phyloP scores from a whole-genome alignment of 768 basidiomycete genomes.

The Botryobasidium botryosum region DNA sequence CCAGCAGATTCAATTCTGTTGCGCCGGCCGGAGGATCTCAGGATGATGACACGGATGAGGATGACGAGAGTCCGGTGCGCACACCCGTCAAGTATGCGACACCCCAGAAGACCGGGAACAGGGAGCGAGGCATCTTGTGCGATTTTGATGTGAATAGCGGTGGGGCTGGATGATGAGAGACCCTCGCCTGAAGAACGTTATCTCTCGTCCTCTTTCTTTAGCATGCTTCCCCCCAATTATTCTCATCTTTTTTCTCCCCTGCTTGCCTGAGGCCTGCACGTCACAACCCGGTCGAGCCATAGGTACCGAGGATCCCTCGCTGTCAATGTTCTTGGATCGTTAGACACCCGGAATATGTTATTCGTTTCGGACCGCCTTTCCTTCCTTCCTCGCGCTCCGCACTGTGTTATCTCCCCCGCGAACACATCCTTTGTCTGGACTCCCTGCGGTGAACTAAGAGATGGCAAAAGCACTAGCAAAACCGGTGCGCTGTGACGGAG shows the following conservation, averaged over 20 bases:
- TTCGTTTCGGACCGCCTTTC: no score
- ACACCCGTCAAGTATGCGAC: conserved; percentile 10
- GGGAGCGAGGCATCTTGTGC: background rate
- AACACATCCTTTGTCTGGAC: no score
- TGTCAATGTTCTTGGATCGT: no score
- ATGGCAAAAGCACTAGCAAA: no score
- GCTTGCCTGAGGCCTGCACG: background rate
- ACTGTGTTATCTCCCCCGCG: no score
- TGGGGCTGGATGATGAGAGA: background rate
- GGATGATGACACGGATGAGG: conserved; percentile 7
- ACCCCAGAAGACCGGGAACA: background rate
- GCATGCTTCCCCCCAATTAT: background rate
- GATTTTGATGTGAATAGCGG: background rate
- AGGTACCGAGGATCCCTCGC: no score
- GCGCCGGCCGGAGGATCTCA: conserved; percentile 3
- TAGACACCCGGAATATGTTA: no score
- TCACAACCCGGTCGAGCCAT: background rate
- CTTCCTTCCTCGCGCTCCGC: no score
- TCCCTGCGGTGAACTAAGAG: no score
- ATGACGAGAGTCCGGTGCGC: conserved; percentile 6
- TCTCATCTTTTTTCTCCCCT: background rate
- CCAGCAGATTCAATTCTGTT: conserved; percentile 22
- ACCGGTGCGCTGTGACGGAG: no score
- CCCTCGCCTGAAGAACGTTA: background rate
- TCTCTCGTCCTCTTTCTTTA: conserved; percentile 2